Base-by-base conservation (phyloP, 495 filamentous ascomycete species). In the Trypethelium eluteriae region DNA sequence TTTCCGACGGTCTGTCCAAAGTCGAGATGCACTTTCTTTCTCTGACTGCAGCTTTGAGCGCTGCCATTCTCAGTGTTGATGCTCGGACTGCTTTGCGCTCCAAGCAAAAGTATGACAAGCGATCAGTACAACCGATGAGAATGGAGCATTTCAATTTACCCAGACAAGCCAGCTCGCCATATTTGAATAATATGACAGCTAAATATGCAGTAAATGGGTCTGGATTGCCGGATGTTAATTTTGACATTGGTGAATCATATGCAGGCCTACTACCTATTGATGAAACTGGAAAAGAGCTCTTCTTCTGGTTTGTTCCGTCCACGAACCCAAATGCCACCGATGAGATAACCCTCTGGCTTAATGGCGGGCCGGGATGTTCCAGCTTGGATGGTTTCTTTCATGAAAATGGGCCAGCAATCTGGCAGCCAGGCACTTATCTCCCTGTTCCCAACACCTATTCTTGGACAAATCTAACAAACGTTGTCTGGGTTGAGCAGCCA, bases 171-270 rank as follows among this genome's bases (percentile, higher is more conserved):
- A 7, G 36, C 36, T 59, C 53, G 7, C 53, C 53, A n/a, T 62
- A 50, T 16, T 14, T 62, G 41, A 59, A 46, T 35, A 44, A 41
- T 12, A 18, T 25, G 11, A 66, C 62, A 65, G 63, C 66, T 32
- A 74, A 76, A 47, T 79, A 71, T 63, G 70, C 66, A 10, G 76
- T 79, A 16, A 70, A 79, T 67, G 77, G 77, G 18, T 70, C 72
- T 2, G 73, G 61, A 3, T 70, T 79, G n/a, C 77, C 77, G 2
- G 70, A 76, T 34, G 76, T 79, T 9, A 67, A 76, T 64, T 79
- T 79, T 62, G 72, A 78, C 66, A 76, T 79, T 62, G 77, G 77
- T 47, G 77, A 79, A 68, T 74, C 70, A 14, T 79, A 79, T 56
- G 76, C 77, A 11, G 77, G 77, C 16, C 68, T 78, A 25, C 18